These are phyloP conservation scores for Leccinum subatratum DNA, from an alignment of 1,284 basidiomycete genomes.

Conservation along the genomic window DNA sequence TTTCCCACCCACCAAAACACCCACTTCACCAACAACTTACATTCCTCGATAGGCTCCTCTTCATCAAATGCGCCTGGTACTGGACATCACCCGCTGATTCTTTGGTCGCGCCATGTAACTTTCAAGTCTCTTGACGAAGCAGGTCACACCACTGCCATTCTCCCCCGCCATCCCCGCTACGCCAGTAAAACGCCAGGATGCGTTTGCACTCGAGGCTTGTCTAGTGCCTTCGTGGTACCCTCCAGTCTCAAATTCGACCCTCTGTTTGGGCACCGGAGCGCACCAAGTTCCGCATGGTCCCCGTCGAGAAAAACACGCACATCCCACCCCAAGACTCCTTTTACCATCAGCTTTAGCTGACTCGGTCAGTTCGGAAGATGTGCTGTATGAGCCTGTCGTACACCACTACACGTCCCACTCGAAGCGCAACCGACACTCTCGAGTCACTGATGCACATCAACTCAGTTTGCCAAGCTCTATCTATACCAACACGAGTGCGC, in stretches of 20 bases:
- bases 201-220: no score
- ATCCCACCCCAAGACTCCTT: conserved; percentile 72
- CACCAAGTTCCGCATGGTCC: conserved; percentile 57
- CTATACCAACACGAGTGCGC: conserved; percentile 83
- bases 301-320: conserved; percentile 77
- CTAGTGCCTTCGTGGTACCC: conserved; percentile 57
- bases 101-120: no score
- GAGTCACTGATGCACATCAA: background rate
- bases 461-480: conserved; percentile 79
- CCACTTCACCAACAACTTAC: no score
- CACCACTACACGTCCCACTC: conserved; percentile 91
- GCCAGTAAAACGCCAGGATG: no score
- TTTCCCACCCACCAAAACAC: no score
- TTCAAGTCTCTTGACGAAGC: no score
- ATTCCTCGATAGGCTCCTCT: no score
- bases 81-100: no score
- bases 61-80: no score
- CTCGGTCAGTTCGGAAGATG: conserved; percentile 69
- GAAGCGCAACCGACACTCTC: conserved; percentile 73
- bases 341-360: conserved; percentile 35
- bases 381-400: no score
- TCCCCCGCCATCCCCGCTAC: no score
- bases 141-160: no score
- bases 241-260: conserved; percentile 58
- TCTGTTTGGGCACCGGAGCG: conserved; percentile 60